Base-by-base conservation (phyloP, 495 filamentous ascomycete genomes). In the Rusavskia elegans region DNA sequence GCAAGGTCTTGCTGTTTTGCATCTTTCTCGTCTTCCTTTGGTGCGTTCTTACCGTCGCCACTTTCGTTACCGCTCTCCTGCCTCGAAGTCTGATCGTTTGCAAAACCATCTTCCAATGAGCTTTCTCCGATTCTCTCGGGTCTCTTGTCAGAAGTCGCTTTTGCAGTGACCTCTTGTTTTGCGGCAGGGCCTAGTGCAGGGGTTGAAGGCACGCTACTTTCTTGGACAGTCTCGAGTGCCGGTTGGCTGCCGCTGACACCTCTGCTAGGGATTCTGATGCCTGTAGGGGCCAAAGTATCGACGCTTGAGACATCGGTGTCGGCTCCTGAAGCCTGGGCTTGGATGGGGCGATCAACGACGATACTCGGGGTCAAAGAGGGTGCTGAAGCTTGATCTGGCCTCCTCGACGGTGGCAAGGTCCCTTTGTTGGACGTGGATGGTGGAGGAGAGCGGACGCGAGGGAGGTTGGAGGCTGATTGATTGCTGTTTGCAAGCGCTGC, bases 191-290 rank as follows among this genome's bases (percentile, higher is more conserved):
- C 61, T 62, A 71, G 67, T 48, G 72, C 76, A 0, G 85, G 85
- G 13, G 87, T 87, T 27, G 80, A 78, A 27, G 88, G 83, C 55
- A 86, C 76, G 66, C 87, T 94, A 45, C 81, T 80, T 69, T 98
- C 92, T 63, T 95, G 83, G 29, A 98, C 92, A 0, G 92, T 98
- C 66, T 94, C 92, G 49, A 98, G 70, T 40, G 78, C 79, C 17
- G 85, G 80, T 20, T 76, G 74, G 55, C 74, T 77, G 49, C 80
- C 82, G 59, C 79, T 83, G 44, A 69, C 70, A 23, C 77, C 81
- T 61, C 89, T 80, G 48, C 71, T 76, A 17, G 81, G 79, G 37
- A 80, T 82, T 60, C 72, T 70, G 67, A 81, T 79, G 46, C 79
- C 80, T 17, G 76, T 65, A 42, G 68, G 64, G 14, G 71, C 55